phyloP scores from a whole-genome alignment of 352 stramenopile species.

The Globisporangium perplexum region DNA sequence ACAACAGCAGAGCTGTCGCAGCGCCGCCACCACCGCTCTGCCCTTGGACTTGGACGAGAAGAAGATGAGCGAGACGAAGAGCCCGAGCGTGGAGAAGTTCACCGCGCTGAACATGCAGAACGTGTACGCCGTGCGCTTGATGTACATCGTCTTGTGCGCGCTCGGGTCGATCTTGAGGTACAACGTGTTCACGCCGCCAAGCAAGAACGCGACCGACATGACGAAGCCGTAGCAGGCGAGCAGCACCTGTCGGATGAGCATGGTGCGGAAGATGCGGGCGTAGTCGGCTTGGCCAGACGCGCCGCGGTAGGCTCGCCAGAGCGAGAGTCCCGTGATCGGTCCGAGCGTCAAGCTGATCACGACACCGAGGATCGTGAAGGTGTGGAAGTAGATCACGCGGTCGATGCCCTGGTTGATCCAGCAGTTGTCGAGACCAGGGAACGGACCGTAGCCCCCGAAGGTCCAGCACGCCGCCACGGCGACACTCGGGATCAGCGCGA shows the following conservation, averaged over 20 bases:
- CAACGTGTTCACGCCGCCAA: slow-evolving; percentile 21
- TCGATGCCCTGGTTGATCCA: slow-evolving; percentile 25
- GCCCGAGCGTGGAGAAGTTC: slow-evolving; percentile 26
- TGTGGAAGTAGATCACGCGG: slow-evolving; percentile 28
- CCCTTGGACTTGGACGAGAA: slow-evolving; percentile 18
- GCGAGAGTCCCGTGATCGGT: slow-evolving; percentile 11
- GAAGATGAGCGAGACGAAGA: slow-evolving; percentile 27
- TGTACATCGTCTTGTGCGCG: slow-evolving; percentile 17
- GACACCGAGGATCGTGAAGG: slow-evolving; percentile 23
- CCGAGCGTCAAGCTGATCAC: slow-evolving; percentile 15
- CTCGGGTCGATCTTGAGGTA: slow-evolving; percentile 16
- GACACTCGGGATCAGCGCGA: slow-evolving; percentile 15
- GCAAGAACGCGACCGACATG: slow-evolving; percentile 18
- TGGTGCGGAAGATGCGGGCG: slow-evolving; percentile 16
- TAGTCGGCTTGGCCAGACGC: slow-evolving; percentile 7
- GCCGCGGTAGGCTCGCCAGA: slow-evolving; percentile 20
- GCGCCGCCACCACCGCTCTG: slow-evolving; percentile 2
- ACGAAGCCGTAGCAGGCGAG: slow-evolving; percentile 19
- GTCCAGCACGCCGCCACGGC: slow-evolving; percentile 18
- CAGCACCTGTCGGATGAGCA: slow-evolving; percentile 22
- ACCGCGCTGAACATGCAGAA: slow-evolving; percentile 27
- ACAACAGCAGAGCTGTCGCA: slow-evolving; percentile 4
- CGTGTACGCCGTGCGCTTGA: slow-evolving; percentile 23
- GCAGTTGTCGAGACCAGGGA: slow-evolving; percentile 27
- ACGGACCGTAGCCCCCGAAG: slow-evolving; percentile 23